Conservation (phyloP, 1,139 yeast genomes). For the Arxiozyma telluris region DNA sequence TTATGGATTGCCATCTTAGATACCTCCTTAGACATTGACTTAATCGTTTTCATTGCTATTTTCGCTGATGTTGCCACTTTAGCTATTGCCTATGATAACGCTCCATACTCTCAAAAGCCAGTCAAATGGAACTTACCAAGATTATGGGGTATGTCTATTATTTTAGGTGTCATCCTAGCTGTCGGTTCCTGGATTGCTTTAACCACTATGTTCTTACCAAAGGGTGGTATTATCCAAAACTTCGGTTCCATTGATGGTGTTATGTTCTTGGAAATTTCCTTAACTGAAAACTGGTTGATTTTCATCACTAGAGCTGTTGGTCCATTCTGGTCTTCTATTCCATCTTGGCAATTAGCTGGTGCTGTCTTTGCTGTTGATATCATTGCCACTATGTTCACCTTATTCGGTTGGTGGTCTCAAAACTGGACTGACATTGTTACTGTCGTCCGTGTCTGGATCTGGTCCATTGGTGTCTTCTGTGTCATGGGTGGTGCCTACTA, state of each 20-base stretch:
- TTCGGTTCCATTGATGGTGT: constrained; percentile 90
- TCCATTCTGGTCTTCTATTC: constrained; percentile 88
- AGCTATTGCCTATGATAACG: constrained; percentile 93
- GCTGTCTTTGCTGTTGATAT: constrained; percentile 84
- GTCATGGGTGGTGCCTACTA: constrained; percentile 94
- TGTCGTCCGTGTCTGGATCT: constrained; percentile 86
- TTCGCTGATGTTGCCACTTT: constrained; percentile 94
- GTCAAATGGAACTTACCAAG: constrained; percentile 98
- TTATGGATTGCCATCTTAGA: constrained; percentile 90
- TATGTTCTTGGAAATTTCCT: constrained; percentile 81
- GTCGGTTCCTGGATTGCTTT: constrained; percentile 87
- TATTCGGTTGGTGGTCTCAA: constrained; percentile 98
- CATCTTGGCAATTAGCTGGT: constrained; percentile 93
- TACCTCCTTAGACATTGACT: constrained; percentile 71
- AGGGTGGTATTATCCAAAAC: constrained; percentile 89
- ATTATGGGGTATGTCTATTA: constrained; percentile 91
- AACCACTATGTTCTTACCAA: constrained; percentile 79
- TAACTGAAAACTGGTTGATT: constrained; percentile 94
- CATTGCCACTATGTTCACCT: constrained; percentile 80
- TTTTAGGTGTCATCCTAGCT: constrained; percentile 75
- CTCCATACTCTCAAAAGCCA: constrained; percentile 94
- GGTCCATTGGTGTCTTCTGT: constrained; percentile 95
- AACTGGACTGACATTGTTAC: constrained; percentile 96
- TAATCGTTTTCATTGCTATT: constrained; percentile 88
- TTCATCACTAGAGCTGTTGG: constrained; percentile 92